These are phyloP conservation scores for Phytopythium cucurbitacearum DNA, from an alignment of 352 stramenopile genomes.

Conservation along the genomic window DNA sequence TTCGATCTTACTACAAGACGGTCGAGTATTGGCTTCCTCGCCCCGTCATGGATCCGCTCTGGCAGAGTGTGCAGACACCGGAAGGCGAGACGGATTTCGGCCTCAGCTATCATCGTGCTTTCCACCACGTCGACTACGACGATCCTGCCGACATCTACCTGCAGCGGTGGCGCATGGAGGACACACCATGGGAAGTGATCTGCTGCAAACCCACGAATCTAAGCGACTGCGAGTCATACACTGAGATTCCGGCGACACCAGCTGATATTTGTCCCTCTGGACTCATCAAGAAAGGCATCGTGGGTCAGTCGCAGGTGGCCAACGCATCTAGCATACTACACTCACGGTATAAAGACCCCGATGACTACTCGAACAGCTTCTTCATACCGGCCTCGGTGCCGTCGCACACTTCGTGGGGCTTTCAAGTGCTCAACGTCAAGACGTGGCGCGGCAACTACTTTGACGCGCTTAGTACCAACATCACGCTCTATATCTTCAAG, in stretches of 20 bases:
- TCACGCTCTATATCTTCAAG: constrained; percentile 82
- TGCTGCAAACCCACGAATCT: constrained; percentile 75
- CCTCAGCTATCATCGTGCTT: constrained; percentile 95
- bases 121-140: constrained; percentile 93
- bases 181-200: constrained; percentile 89
- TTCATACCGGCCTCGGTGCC: constrained; percentile 88
- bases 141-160: constrained; percentile 97
- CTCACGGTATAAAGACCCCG: constrained; percentile 90
- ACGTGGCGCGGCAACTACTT: constrained; percentile 95
- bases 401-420: constrained; percentile 68
- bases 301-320: constrained; percentile 60
- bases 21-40: constrained; percentile 93
- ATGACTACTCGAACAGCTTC: constrained; percentile 84
- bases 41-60: constrained; percentile 96
- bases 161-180: constrained; percentile 94
- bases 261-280: constrained; percentile 42
- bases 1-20: constrained; percentile 94
- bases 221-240: constrained; percentile 48
- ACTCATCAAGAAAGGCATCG: constrained; percentile 56
- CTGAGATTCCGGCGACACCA: constrained; percentile 20
- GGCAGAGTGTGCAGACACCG: constrained; percentile 87
- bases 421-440: constrained; percentile 85
- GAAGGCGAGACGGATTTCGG: constrained; percentile 84
- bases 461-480: constrained; percentile 91
- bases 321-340: constrained; percentile 7